A percentile compares a stretch with the other conserved stretches of the same genome.
phyloP scores from a whole-genome alignment of 306 rosid genomes.

The Pyrus pyrifolia region DNA sequence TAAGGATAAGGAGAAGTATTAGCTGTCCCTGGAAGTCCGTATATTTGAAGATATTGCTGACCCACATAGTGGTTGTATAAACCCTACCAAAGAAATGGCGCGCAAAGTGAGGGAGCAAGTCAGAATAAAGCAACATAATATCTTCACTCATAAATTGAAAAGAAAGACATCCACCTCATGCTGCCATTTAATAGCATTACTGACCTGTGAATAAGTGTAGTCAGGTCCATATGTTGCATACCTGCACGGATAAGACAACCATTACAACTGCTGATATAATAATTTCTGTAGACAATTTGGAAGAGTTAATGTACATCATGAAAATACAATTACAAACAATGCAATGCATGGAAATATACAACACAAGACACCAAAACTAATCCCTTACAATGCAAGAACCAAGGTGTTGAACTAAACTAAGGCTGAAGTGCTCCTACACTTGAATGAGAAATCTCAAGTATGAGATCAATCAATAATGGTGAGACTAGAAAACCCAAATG shows the following conservation, averaged over 20 bases:
- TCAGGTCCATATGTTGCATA: slow-evolving; percentile 90
- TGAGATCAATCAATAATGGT: slow-evolving; percentile 13
- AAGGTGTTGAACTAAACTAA: slow-evolving; percentile 12
- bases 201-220: slow-evolving; percentile 70
- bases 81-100: slow-evolving; percentile 35
- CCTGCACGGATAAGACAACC: slow-evolving; percentile 54
- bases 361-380: not conserved
- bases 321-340: slow-evolving; percentile 25
- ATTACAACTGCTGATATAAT: slow-evolving; percentile 27
- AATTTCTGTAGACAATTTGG: slow-evolving; percentile 32
- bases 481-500: not conserved
- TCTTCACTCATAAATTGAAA: slow-evolving; percentile 8
- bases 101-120: slow-evolving; percentile 13
- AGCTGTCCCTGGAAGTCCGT: slow-evolving; percentile 75
- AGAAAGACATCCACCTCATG: not conserved
- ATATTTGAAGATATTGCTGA: slow-evolving; percentile 81
- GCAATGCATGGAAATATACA: slow-evolving; percentile 1
- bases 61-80: slow-evolving; percentile 62
- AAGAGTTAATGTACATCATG: slow-evolving; percentile 20
- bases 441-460: slow-evolving; percentile 1
- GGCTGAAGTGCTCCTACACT: slow-evolving; percentile 3
- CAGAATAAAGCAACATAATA: slow-evolving; percentile 15
- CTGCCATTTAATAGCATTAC: not conserved
- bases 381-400: slow-evolving; percentile 11
- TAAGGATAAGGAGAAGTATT: slow-evolving; percentile 64